A percentile compares a stretch with the other conserved stretches of the same genome.
These are phyloP conservation scores for Trifolium fragiferum DNA, from an alignment of 306 rosid genomes.

Conservation along the genomic window DNA sequence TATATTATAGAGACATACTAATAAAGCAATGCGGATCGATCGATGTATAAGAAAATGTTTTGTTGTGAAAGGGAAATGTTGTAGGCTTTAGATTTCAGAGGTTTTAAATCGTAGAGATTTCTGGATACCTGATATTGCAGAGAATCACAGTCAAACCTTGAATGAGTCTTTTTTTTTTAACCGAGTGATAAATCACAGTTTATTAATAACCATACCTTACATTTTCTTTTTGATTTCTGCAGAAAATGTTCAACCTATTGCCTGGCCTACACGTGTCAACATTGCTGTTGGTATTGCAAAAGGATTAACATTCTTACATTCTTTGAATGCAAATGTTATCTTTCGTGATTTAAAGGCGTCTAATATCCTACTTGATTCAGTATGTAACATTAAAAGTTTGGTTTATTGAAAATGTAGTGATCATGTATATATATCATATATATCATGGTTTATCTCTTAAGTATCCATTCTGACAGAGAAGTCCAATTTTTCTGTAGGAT, in stretches of 20 bases:
- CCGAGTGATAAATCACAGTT: not conserved
- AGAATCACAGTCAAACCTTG: not conserved
- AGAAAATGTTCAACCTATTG: slow-evolving; percentile 88
- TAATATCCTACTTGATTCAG: slow-evolving; percentile 88
- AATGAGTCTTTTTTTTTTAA: not conserved
- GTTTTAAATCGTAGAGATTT: not conserved
- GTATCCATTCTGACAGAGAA: slow-evolving; percentile 38
- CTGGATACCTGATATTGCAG: not conserved
- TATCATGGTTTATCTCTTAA: slow-evolving; percentile 3
- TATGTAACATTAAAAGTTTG: slow-evolving; percentile 45
- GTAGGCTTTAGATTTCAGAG: too few species aligned
- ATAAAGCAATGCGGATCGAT: too few species aligned
- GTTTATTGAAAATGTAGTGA: slow-evolving; percentile 4
- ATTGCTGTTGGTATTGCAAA: slow-evolving; percentile 77
- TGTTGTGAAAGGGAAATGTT: too few species aligned
- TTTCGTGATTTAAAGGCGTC: slow-evolving; percentile 93
- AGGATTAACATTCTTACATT: slow-evolving; percentile 76
- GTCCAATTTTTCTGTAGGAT: slow-evolving; percentile 58
- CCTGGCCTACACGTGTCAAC: slow-evolving; percentile 70
- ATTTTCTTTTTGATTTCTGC: slow-evolving; percentile 36
- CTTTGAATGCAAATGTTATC: slow-evolving; percentile 75
- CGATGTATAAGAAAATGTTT: too few species aligned
- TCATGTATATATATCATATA: not conserved
- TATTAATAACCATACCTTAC: slow-evolving; percentile 4
- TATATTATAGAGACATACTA: too few species aligned